These are phyloP conservation scores for Penicillium ucsense DNA, from an alignment of 495 filamentous ascomycete species.

Conservation along the genomic window DNA sequence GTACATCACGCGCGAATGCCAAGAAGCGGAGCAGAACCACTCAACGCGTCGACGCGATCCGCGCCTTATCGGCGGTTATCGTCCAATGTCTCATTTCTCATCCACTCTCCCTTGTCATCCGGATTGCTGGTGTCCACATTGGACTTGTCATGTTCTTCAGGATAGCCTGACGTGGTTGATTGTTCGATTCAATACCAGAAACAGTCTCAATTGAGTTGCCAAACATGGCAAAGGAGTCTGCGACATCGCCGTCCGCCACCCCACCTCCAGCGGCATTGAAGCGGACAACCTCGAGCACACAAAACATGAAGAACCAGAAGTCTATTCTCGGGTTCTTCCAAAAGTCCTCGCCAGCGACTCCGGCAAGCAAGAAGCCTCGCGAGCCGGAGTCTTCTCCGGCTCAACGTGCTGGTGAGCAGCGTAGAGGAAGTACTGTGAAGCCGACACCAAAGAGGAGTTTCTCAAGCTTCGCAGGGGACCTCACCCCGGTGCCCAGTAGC, in stretches of 20 bases:
- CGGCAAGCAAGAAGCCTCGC: constrained; percentile 19
- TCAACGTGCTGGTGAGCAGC: constrained; percentile 29
- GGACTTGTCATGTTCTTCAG: not conserved
- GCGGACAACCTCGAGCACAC: constrained; percentile 35
- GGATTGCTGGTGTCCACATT: not conserved
- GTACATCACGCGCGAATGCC: too few species aligned
- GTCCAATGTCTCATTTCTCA: constrained; percentile 1
- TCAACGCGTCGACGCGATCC: constrained; percentile 38
- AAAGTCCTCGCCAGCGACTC: constrained; percentile 46
- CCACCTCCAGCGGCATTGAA: constrained; percentile 31
- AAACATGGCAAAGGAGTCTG: constrained; percentile 25
- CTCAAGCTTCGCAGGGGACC: constrained; percentile 34
- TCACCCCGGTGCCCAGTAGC: constrained; percentile 76
- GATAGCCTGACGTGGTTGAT: not conserved
- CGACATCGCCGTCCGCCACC: constrained; percentile 33
- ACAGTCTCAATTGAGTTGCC: not conserved
- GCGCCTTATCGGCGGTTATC: constrained; percentile 14
- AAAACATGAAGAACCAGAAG: constrained; percentile 62
- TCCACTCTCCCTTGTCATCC: not conserved
- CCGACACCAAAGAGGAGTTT: constrained; percentile 26
- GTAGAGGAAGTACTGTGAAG: constrained; percentile 16
- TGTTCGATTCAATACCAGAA: too few species aligned
- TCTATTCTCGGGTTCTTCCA: constrained; percentile 81
- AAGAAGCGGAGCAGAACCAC: constrained; percentile 3
- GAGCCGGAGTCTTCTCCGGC: constrained; percentile 34